A percentile compares a stretch with the other conserved stretches of the same genome.
Conservation (phyloP, 768 basidiomycete genomes). For the Boletus subparvulus region DNA sequence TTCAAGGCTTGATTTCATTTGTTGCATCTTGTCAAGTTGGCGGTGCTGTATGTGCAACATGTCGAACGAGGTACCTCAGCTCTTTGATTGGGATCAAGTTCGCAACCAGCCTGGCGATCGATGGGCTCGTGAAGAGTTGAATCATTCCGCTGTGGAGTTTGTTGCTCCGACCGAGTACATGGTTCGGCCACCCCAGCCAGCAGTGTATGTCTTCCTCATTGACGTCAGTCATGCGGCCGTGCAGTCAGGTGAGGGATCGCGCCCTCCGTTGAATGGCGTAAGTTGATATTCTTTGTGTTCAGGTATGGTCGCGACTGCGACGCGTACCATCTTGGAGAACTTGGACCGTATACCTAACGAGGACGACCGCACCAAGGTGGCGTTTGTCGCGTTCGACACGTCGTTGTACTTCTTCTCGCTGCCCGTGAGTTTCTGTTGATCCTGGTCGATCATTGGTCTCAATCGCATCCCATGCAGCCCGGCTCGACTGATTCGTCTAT, state of each 20-base stretch:
- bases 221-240: slow-evolving; percentile 93
- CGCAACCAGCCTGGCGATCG: slow-evolving; percentile 93
- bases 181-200: slow-evolving; percentile 97
- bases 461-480: slow-evolving; percentile 39
- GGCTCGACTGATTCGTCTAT: slow-evolving; percentile 80
- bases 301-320: slow-evolving; percentile 99
- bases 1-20: slow-evolving; percentile 2
- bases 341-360: slow-evolving; percentile 95
- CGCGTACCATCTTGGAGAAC: slow-evolving; percentile 92
- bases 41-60: slow-evolving; percentile 99
- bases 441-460: background rate
- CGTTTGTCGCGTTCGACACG: slow-evolving; percentile 88
- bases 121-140: slow-evolving; percentile 92
- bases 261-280: background rate
- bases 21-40: slow-evolving; percentile 55
- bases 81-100: slow-evolving; percentile 97
- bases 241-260: slow-evolving; percentile 67
- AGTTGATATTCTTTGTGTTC: background rate
- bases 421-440: slow-evolving; percentile 42
- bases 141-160: slow-evolving; percentile 92
- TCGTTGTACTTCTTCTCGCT: slow-evolving; percentile 97
- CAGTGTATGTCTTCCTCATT: slow-evolving; percentile 95
- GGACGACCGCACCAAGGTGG: slow-evolving; percentile 88
- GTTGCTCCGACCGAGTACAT: slow-evolving; percentile 99
- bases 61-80: slow-evolving; percentile 96